Conservation (phyloP, 2,329 filamentous ascomycete genomes). For the Paracamarosporium sp. region DNA sequence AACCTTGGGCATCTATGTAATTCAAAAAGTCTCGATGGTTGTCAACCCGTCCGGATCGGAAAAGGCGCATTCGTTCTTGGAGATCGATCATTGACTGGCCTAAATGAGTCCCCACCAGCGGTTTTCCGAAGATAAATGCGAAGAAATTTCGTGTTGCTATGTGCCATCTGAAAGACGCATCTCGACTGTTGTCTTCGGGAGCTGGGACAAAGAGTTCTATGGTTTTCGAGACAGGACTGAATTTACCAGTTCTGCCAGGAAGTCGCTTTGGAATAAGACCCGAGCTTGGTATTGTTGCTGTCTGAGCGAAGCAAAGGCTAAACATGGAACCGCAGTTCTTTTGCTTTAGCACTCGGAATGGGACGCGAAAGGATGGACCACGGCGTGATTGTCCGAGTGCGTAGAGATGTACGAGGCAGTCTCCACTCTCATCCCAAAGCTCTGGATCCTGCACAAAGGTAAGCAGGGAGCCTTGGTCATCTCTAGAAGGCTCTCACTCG, state of each 20-base stretch:
- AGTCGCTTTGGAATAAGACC: conserved; percentile 16
- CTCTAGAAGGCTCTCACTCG: conserved; percentile 43
- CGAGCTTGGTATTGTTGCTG: conserved; percentile 22
- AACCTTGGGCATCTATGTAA: conserved; percentile 74
- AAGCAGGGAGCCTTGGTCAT: conserved; percentile 11
- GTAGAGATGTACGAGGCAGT: conserved; percentile 75
- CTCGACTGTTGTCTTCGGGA: conserved; percentile 60
- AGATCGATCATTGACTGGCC: conserved; percentile 69
- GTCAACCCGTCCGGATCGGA: conserved; percentile 60
- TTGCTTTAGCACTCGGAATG: conserved; percentile 63
- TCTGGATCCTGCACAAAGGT: conserved; percentile 67
- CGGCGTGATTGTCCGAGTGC: conserved; percentile 68
- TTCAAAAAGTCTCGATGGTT: conserved; percentile 67
- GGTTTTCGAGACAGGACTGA: conserved; percentile 34
- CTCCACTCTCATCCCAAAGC: conserved; percentile 71
- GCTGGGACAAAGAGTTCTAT: conserved; percentile 74
- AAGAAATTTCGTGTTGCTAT: conserved; percentile 77
- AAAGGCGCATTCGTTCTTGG: conserved; percentile 69
- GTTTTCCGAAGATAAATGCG: conserved; percentile 70
- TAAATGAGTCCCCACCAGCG: conserved; percentile 72
- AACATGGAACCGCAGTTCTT: conserved; percentile 68
- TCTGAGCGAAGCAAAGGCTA: conserved; percentile 50
- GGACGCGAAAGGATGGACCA: conserved; percentile 72
- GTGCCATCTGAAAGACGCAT: conserved; percentile 67
- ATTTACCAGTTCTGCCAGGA: conserved; percentile 45